Evolutionary conservation across 176 grass and related monocot species (phyloP).

Genomic region (Ampelocalamus luodianensis): DNA sequence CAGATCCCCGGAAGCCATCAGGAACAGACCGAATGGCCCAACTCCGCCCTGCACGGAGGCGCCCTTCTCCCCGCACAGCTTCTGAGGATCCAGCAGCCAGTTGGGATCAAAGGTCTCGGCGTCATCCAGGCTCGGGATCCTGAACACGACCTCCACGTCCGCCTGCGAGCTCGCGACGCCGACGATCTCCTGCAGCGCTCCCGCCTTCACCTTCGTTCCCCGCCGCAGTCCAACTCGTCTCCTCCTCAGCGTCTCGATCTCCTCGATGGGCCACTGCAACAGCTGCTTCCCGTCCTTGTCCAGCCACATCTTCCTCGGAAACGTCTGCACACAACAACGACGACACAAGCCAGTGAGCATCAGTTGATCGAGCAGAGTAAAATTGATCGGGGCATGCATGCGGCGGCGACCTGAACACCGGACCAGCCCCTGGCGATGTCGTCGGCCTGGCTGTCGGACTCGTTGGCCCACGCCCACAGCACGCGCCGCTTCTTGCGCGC

Average conservation of each 20-base stretch:
- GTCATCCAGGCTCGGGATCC: conserved; percentile 49
- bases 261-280: conserved; percentile 76
- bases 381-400: not conserved
- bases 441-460: conserved; percentile 62
- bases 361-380: not conserved
- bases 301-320: conserved; percentile 73
- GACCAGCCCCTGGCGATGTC: conserved; percentile 68
- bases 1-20: conserved; percentile 62
- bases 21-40: conserved; percentile 78
- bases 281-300: conserved; percentile 68
- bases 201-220: conserved; percentile 41
- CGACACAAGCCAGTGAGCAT: not conserved
- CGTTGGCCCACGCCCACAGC: conserved; percentile 72
- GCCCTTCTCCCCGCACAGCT: conserved; percentile 55
- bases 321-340: conserved; percentile 25
- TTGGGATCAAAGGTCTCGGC: conserved; percentile 51
- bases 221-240: conserved; percentile 44
- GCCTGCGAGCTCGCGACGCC: conserved; percentile 57
- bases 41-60: conserved; percentile 62
- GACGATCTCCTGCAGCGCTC: conserved; percentile 58
- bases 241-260: conserved; percentile 70
- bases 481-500: conserved; percentile 52
- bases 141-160: conserved; percentile 67
- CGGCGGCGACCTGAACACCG: conserved; percentile 54
- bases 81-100: conserved; percentile 60